Evolutionary conservation across 306 rosid genomes (phyloP), one percentile per base, ranked within the genome.

Genomic region (Herpetospermum pedunculosum): DNA sequence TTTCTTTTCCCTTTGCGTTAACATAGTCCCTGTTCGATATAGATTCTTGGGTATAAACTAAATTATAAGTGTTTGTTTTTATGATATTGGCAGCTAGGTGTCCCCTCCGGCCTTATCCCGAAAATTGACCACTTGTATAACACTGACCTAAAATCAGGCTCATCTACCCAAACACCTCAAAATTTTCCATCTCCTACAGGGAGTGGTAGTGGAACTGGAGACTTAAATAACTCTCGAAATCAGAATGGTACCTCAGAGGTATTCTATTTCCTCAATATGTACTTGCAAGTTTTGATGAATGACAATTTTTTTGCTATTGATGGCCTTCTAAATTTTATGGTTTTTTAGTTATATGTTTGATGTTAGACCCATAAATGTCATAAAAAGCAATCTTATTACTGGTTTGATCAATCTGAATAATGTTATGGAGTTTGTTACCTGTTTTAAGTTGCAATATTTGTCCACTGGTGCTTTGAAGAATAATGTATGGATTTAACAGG

Each of bases 191-290:
- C 88, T 76, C 32, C 74, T 76, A 57, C 60, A 58, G 84, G 75
- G 81, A 88, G 73, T 49, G 79, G 82, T 32, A 63, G 29, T 76
- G 77, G 80, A 65, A 63, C 25, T 76, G 77, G 80, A 65, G 59
- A 63, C 82, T 64, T 86, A 53, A 77, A 85, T 78, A 81, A 79
- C 65, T 40, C 81, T 59, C 86, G 37, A 76, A 87, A 75, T 28
- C 71, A 68, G 75, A 89, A 90, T 83, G 87, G 77, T 62, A 82
- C 96, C 41, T 72, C 86, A 10, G 85, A 87, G 99, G 99, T 95
- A 81, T 53, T 19, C 10, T 47, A 15, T 14, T 29, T 75, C 11
- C 58, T 30, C 30, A 18, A 46, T 30, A 30, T n/a, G 18, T 46
- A 44, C 38, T 75, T 21, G 7, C 60, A 59, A 43, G 57, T 59